These are phyloP conservation scores for Acacia melanoxylon DNA, from an alignment of 306 rosid species.

Conservation along the genomic window DNA sequence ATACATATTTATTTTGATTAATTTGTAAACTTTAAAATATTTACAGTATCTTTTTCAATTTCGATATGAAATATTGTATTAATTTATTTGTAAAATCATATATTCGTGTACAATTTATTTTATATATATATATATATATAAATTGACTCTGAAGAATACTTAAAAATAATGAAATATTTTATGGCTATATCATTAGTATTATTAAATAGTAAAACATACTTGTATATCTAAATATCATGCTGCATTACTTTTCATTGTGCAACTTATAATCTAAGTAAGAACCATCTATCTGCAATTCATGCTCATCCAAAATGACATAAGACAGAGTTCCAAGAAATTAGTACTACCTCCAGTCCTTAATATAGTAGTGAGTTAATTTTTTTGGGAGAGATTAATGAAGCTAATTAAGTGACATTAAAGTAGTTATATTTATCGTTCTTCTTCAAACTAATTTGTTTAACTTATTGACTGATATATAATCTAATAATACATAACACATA, in stretches of 20 bases:
- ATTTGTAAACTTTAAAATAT: neutral
- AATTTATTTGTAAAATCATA: neutral
- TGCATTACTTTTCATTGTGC: slow-evolving; percentile 1
- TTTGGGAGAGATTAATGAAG: too few relatives aligned
- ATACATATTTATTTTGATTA: neutral
- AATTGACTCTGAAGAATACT: neutral
- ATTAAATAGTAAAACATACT: neutral
- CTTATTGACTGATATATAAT: too few relatives aligned
- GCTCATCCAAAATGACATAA: slow-evolving; percentile 24
- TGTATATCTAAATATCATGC: neutral
- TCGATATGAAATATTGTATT: neutral
- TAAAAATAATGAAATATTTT: neutral
- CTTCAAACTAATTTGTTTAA: too few relatives aligned
- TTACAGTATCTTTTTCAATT: neutral
- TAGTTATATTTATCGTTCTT: too few relatives aligned
- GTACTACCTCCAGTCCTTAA: neutral
- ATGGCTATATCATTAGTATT: neutral
- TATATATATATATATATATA: neutral
- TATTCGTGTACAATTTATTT: neutral
- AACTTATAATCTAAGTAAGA: slow-evolving; percentile 20
- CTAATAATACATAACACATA: too few relatives aligned
- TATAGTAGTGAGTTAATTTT: too few relatives aligned
- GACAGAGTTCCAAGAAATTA: neutral
- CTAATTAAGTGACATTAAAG: too few relatives aligned
- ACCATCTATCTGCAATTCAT: slow-evolving; percentile 16